Base-by-base conservation (phyloP, 2,329 filamentous ascomycete species). In the Chrysoporthe austroafricana region DNA sequence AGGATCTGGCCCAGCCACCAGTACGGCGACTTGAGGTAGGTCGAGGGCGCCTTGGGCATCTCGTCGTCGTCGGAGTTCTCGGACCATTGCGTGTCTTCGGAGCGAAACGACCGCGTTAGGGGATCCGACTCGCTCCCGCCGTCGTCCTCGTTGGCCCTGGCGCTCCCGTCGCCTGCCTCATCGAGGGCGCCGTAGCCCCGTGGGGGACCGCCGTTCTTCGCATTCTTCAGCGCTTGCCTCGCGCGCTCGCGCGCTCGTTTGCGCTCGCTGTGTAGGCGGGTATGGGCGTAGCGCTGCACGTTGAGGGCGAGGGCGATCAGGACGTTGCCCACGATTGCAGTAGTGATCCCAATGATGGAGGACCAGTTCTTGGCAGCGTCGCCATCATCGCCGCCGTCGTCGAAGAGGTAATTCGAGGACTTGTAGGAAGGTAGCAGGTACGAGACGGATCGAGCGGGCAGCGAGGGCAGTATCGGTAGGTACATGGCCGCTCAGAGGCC, bases 1-100 rank as follows among this genome's bases (percentile, higher is more conserved):
- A 99, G 84, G 18, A 96, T 86, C 72, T 98, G 95, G 26, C 96
- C 96, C 43, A 90, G 81, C 96, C 96, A 99, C 96, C 96, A 99
- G 76, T 96, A 97, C 1, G 94, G 93, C 46, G 94, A 97, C 71
- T 88, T 89, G 69, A 99, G 86, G 78, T 99, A 99, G 6, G 88
- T 91, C 67, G 90, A 90, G 42, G 89, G 74, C 4, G 74, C 75
- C 66, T 83, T 81, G 64, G 75, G 71, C 52, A 73, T 66, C 42
- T 72, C 71, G 54, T 77, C 72, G 13, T 73, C 69, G 57, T 78
- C 76, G 11, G 78, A 79, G 69, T 69, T 76, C 42, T 80, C 79
- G 8, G 78, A 78, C 72, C 76, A 77, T 50, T 74, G 75, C 32
- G 81, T 79, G 50, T 79, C 78, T 58, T 75, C 76, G 16, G 85